phyloP scores from a whole-genome alignment of 2,329 filamentous ascomycete genomes.

The Colletotrichum sp. region DNA sequence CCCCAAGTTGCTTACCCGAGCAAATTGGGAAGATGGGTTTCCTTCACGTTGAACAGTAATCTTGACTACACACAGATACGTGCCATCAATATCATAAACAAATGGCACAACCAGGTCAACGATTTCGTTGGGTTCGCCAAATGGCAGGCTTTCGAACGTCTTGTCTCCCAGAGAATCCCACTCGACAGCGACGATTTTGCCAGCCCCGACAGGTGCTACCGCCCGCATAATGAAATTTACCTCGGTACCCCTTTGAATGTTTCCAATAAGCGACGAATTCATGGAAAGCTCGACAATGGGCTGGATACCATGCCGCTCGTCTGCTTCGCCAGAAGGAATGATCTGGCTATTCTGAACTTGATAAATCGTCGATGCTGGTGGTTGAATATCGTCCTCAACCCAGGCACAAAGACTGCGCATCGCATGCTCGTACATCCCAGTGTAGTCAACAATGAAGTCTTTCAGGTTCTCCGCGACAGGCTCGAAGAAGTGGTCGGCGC shows the following conservation, averaged over 20 bases:
- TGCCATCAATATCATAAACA: background rate
- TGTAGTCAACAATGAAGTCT: conserved; percentile 11
- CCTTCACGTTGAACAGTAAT: background rate
- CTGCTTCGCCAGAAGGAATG: background rate
- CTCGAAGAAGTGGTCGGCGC: conserved; percentile 22
- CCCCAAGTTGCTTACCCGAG: background rate
- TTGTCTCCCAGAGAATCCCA: conserved; percentile 9
- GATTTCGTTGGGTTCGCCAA: background rate
- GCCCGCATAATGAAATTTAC: background rate
- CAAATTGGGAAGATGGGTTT: background rate
- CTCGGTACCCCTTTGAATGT: background rate
- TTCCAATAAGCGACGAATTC: background rate
- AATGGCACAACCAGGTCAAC: background rate
- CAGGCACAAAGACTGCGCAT: conserved; percentile 23
- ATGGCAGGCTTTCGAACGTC: background rate
- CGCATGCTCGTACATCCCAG: conserved; percentile 22
- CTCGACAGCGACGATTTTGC: conserved; percentile 18
- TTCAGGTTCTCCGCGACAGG: background rate
- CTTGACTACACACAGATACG: background rate
- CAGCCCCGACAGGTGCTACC: conserved; percentile 1
- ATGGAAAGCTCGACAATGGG: conserved; percentile 6
- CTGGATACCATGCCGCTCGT: conserved; percentile 22
- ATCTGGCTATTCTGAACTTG: conserved; percentile 15
- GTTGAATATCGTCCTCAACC: conserved; percentile 16
- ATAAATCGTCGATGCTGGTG: background rate